Evolutionary conservation across 257 asterid genomes (phyloP).

Genomic region (Vinca minor): DNA sequence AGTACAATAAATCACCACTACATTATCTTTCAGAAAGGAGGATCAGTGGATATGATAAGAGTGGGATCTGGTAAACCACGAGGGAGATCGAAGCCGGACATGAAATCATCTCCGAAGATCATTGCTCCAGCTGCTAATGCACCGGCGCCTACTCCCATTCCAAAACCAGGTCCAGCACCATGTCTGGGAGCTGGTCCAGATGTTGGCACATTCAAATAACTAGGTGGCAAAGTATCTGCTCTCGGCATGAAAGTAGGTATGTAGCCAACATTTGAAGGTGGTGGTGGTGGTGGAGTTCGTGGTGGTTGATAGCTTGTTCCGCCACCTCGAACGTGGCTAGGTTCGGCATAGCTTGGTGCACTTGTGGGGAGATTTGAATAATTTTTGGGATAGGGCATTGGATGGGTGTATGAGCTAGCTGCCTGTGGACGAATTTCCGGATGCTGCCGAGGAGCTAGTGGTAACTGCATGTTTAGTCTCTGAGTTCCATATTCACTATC

Average conservation of each 20-base stretch:
- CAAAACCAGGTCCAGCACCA: conserved; percentile 45
- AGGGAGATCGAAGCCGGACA: conserved; percentile 52
- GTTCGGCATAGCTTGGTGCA: conserved; percentile 21
- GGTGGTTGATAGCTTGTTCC: conserved; percentile 32
- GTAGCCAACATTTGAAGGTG: conserved; percentile 51
- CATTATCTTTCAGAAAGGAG: conserved; percentile 37
- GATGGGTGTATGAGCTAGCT: conserved; percentile 23
- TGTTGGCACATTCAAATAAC: conserved; percentile 45
- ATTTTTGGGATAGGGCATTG: conserved; percentile 31
- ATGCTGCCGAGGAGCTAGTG: conserved; percentile 14
- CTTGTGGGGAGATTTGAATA: conserved; percentile 23
- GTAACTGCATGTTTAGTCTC: conserved; percentile 22
- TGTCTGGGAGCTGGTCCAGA: conserved; percentile 39
- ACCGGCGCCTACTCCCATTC: conserved; percentile 64
- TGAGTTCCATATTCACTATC: conserved; percentile 24
- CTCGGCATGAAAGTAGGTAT: conserved; percentile 37
- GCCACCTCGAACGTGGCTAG: conserved; percentile 21
- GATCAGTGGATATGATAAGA: conserved; percentile 35
- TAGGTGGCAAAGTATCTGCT: conserved; percentile 28
- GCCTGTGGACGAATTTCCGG: conserved; percentile 26
- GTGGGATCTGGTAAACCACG: conserved; percentile 32
- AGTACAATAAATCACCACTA: background rate
- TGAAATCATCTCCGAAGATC: conserved; percentile 67
- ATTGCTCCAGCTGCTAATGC: conserved; percentile 81
- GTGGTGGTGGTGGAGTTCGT: conserved; percentile 26